These are phyloP conservation scores for Sporothrix phasma DNA, from an alignment of 2,329 filamentous ascomycete species.

Conservation along the genomic window DNA sequence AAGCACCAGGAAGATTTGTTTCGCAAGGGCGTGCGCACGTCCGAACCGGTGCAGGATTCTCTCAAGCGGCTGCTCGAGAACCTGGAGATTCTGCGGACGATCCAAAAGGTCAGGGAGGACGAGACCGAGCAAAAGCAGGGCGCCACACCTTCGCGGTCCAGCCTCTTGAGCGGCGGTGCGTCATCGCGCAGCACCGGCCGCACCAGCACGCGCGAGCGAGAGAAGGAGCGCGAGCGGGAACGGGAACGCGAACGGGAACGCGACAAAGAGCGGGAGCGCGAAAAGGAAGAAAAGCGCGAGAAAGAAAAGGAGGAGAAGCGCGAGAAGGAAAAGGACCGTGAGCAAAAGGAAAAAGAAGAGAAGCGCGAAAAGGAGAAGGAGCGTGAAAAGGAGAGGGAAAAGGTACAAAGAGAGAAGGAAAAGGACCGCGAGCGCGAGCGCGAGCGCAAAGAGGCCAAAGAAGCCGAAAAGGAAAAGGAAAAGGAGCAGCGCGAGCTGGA, in stretches of 20 bases:
- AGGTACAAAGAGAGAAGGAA: slow-evolving; percentile 11
- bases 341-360: slow-evolving; percentile 14
- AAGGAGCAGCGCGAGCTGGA: slow-evolving; percentile 25
- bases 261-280: neutral
- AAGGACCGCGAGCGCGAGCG: slow-evolving; percentile 13
- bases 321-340: slow-evolving; percentile 20
- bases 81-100: slow-evolving; percentile 30
- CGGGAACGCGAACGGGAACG: neutral
- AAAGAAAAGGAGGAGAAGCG: slow-evolving; percentile 7
- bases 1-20: slow-evolving; percentile 24
- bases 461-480: slow-evolving; percentile 23
- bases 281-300: slow-evolving; percentile 11
- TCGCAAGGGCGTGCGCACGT: slow-evolving; percentile 24
- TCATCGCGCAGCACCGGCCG: slow-evolving; percentile 19
- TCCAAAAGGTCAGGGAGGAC: slow-evolving; percentile 34
- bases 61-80: slow-evolving; percentile 30
- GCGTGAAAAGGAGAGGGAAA: slow-evolving; percentile 16
- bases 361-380: slow-evolving; percentile 25
- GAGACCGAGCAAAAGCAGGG: slow-evolving; percentile 24
- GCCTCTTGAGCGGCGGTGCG: slow-evolving; percentile 19
- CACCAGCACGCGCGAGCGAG: slow-evolving; percentile 20
- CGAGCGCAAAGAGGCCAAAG: too few relatives aligned
- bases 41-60: slow-evolving; percentile 28
- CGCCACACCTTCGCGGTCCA: slow-evolving; percentile 19
- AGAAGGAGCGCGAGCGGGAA: neutral